Evolutionary conservation across 305 asterid species (phyloP), one percentile per base, ranked within the genome.

Genomic region (Andrographis paniculata): DNA sequence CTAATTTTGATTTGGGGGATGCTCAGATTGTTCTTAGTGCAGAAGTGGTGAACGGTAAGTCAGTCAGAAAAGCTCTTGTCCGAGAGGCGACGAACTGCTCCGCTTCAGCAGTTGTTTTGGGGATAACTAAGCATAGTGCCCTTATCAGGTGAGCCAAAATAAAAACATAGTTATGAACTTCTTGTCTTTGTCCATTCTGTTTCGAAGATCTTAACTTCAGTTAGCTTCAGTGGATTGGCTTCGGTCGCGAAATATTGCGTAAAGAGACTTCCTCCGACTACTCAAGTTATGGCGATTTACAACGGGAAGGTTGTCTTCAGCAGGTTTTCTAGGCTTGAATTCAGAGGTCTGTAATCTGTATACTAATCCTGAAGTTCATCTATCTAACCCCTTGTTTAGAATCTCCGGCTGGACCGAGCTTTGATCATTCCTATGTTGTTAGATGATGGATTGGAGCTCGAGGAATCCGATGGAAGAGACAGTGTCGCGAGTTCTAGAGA

Each of bases 231-330:
- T 71, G 67, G 84, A 27, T 64, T 84, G 71, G 71, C 74, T 67
- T 86, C 96, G 35, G 49, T 83, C 45, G 93, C 98, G 58, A 80
- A 77, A 67, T 76, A 82, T 50, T 89, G 96, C 52, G 78, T 91
- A 4, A 86, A 72, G 72, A 65, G 45, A 43, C 75, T 89, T 55
- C 79, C 92, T 40, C 60, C 42, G 55, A 60, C 73, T 17, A 77
- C 76, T 59, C 82, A 86, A 44, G 81, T 89, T 57, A 71, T 85
- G 66, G 87, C 87, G 16, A 51, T 86, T 56, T 60, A 82, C 66
- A 73, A 77, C 24, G 94, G 94, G 65, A 76, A 86, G 60, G 57
- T 86, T 58, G 66, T 82, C 20, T 89, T 67, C 69, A 63, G 74
- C 58, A 85, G 86, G 56, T 55, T 60, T 38, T 71, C 80, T 48